A percentile compares a stretch with the other conserved stretches of the same genome.
These are phyloP conservation scores for Lecanicillium sp. DNA, from an alignment of 2,329 filamentous ascomycete genomes.

Conservation along the genomic window DNA sequence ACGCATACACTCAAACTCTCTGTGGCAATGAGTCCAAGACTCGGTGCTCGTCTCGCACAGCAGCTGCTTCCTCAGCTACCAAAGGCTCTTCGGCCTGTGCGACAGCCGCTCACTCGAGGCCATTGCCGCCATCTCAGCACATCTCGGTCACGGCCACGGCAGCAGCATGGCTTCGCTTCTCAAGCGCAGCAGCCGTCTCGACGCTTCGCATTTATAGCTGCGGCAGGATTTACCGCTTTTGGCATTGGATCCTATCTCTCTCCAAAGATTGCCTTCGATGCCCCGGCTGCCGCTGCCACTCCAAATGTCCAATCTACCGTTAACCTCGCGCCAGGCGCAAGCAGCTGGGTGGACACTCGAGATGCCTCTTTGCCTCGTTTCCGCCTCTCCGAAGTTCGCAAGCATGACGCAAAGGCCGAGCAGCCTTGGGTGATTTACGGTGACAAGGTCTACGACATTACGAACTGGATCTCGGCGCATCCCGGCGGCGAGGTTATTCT, in stretches of 20 bases:
- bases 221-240: conserved; percentile 1
- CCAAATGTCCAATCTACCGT: neutral
- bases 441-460: conserved; percentile 62
- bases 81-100: no score
- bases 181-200: no score
- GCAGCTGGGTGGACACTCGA: conserved; percentile 16
- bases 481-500: conserved; percentile 62
- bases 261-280: conserved; percentile 4
- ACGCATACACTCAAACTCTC: no score
- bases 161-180: no score
- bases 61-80: no score
- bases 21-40: no score
- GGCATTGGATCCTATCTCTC: conserved; percentile 2
- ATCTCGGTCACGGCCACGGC: no score
- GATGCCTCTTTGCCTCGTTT: conserved; percentile 38
- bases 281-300: neutral
- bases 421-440: conserved; percentile 56
- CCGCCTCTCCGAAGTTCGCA: conserved; percentile 40
- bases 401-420: conserved; percentile 42
- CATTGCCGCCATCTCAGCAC: no score
- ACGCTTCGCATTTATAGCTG: neutral
- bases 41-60: no score
- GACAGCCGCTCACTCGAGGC: no score
- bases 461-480: conserved; percentile 57
- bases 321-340: neutral